phyloP scores from a whole-genome alignment of 371 early-diverging fungal genomes.

The Parasitella parasitica region DNA sequence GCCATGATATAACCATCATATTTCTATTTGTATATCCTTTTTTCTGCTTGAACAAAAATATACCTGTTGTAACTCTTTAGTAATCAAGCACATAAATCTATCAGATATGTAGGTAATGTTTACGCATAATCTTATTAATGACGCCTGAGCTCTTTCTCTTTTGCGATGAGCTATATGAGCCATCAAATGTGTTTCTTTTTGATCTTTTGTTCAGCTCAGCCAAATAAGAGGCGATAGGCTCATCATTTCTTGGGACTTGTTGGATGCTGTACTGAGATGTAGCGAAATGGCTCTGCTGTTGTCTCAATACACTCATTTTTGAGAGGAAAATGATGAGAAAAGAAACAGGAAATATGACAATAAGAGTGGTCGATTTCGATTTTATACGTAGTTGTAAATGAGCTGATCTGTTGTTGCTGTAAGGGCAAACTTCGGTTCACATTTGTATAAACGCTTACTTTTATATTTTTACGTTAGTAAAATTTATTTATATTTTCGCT shows the following conservation, averaged over 20 bases:
- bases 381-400: too few relatives aligned
- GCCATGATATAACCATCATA: constrained; percentile 21
- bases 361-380: too few relatives aligned
- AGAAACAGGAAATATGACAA: too few relatives aligned
- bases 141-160: constrained; percentile 8
- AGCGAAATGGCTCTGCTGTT: neutral
- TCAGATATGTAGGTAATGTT: neutral
- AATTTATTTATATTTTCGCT: neutral
- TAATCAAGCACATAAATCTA: neutral
- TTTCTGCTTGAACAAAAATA: neutral
- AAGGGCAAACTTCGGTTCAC: constrained; percentile 8
- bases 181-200: neutral
- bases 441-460: constrained; percentile 5
- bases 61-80: neutral
- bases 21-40: neutral
- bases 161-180: neutral
- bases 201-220: neutral
- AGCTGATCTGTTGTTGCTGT: too few relatives aligned
- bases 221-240: constrained; percentile 17
- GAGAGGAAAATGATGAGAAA: neutral
- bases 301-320: constrained; percentile 1
- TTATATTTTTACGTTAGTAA: constrained; percentile 2
- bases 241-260: neutral
- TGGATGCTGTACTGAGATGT: constrained; percentile 1
- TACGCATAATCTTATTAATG: constrained; percentile 3